Conservation (phyloP, 2,329 filamentous ascomycete species). For the Berkeleyomyces basicola region DNA sequence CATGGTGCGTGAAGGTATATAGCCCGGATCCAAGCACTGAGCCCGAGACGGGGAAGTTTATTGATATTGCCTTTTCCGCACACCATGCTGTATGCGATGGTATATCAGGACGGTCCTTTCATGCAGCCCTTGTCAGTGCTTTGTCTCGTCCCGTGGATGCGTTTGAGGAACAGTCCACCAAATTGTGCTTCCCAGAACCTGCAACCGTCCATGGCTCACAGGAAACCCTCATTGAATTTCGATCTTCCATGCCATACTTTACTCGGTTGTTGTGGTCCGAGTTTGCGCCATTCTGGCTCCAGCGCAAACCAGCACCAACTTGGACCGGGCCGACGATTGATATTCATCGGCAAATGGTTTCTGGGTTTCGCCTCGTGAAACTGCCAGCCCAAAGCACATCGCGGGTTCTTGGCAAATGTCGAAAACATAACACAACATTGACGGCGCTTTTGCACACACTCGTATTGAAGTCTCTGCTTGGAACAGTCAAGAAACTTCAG, state of each 20-base stretch:
- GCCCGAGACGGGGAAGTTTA: constrained; percentile 9
- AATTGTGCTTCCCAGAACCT: constrained; percentile 20
- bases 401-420: constrained; percentile 24
- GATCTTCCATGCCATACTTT: constrained; percentile 26
- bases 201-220: constrained; percentile 24
- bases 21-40: constrained; percentile 12
- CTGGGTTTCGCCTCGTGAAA: constrained; percentile 24
- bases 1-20: constrained; percentile 31
- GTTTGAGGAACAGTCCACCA: neutral
- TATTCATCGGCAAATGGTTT: constrained; percentile 22
- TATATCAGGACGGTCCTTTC: constrained; percentile 31
- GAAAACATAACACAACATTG: constrained; percentile 27
- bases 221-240: constrained; percentile 27
- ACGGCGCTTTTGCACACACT: constrained; percentile 34
- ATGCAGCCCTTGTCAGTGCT: constrained; percentile 28
- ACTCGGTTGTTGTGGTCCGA: constrained; percentile 25
- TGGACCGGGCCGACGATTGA: constrained; percentile 27
- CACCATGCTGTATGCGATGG: constrained; percentile 40
- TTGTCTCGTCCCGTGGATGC: constrained; percentile 20
- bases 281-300: constrained; percentile 25
- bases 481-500: neutral
- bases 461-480: constrained; percentile 21
- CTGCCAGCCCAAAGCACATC: constrained; percentile 19
- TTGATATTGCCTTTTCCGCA: constrained; percentile 31
- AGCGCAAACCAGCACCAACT: constrained; percentile 16